Conservation (phyloP, 192 early-diverging fungal species). For the Podila verticillata region DNA sequence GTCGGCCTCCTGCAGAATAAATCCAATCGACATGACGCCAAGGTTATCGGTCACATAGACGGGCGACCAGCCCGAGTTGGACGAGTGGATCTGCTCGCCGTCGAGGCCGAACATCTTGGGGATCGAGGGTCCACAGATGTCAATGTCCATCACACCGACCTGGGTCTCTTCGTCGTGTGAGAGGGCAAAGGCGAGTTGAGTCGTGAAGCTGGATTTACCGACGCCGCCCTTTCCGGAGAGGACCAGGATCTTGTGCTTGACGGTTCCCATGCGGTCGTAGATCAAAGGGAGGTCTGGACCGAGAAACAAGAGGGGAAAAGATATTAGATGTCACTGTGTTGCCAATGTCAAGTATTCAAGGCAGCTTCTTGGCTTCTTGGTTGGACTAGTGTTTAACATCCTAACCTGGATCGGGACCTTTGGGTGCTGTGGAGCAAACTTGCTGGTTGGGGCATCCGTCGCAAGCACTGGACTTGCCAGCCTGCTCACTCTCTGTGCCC, state of each 20-base stretch:
- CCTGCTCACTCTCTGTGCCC: slow-evolving; percentile 76
- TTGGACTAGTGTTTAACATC: no score
- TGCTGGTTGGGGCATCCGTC: slow-evolving; percentile 86
- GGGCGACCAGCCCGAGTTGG: slow-evolving; percentile 82
- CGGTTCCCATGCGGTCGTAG: slow-evolving; percentile 64
- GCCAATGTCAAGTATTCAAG: no score
- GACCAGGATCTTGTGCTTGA: slow-evolving; percentile 92
- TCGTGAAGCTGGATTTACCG: slow-evolving; percentile 93
- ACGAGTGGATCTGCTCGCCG: slow-evolving; percentile 84
- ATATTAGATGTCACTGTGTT: neutral
- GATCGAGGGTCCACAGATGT: slow-evolving; percentile 96
- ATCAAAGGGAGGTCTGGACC: slow-evolving; percentile 72
- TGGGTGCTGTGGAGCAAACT: slow-evolving; percentile 77
- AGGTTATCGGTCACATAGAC: slow-evolving; percentile 84
- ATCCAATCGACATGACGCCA: slow-evolving; percentile 92
- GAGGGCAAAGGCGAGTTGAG: slow-evolving; percentile 90
- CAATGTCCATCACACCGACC: slow-evolving; percentile 94
- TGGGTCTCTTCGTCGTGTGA: slow-evolving; percentile 60
- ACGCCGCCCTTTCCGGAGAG: slow-evolving; percentile 99
- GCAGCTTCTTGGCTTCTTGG: no score
- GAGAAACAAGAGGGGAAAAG: neutral
- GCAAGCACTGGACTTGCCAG: slow-evolving; percentile 79
- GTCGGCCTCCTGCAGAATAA: slow-evolving; percentile 87
- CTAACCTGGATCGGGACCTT: slow-evolving; percentile 82
- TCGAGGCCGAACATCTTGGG: slow-evolving; percentile 92